These are phyloP conservation scores for Inga oerstediana DNA, from an alignment of 306 rosid species.

Conservation along the genomic window DNA sequence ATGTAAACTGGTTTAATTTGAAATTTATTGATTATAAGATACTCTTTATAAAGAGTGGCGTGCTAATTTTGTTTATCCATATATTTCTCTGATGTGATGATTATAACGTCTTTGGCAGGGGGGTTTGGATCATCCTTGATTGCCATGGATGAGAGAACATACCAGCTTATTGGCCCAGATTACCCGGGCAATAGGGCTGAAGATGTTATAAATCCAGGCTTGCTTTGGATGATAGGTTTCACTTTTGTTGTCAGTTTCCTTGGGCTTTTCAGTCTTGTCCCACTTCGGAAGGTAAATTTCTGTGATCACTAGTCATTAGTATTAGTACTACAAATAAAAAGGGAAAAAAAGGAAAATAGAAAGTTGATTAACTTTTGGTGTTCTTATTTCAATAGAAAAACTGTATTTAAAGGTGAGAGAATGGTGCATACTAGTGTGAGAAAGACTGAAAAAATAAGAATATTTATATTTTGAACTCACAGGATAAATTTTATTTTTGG, in stretches of 20 bases:
- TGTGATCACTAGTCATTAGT: background rate
- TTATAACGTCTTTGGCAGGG: constrained; percentile 54
- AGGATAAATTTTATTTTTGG: background rate
- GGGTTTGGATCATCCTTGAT: constrained; percentile 86
- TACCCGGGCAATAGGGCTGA: constrained; percentile 92
- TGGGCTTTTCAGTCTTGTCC: constrained; percentile 91
- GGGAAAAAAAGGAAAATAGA: background rate
- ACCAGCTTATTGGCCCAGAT: constrained; percentile 79
- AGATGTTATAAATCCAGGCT: constrained; percentile 82
- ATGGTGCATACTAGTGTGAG: background rate
- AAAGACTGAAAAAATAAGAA: background rate
- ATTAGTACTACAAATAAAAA: background rate
- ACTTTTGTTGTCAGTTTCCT: constrained; percentile 88
- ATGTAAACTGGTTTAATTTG: constrained; percentile 4
- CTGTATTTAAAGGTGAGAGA: background rate
- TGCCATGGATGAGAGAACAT: constrained; percentile 90
- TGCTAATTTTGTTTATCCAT: background rate
- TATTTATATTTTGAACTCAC: background rate
- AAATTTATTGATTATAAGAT: background rate
- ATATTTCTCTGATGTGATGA: constrained; percentile 9
- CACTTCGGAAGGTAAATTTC: constrained; percentile 85
- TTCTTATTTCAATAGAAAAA: background rate
- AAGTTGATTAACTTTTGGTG: background rate
- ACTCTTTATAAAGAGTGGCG: background rate
- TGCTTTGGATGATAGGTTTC: constrained; percentile 96